These are phyloP conservation scores for Chernovozyma sophiae-reginae DNA, from an alignment of 1,139 yeast species.

Conservation along the genomic window DNA sequence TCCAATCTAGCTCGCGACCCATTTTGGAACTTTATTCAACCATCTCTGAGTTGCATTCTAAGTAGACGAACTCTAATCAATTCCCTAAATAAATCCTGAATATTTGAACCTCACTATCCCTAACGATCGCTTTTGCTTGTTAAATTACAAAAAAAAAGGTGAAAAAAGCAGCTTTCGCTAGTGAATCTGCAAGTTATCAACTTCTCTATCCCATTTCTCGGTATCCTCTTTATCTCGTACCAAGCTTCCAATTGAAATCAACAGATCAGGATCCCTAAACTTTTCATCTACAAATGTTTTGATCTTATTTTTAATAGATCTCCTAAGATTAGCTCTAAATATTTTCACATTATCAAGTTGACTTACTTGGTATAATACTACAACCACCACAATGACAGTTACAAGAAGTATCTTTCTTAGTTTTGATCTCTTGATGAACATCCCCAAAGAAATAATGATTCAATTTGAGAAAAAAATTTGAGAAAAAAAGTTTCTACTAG, in stretches of 20 bases:
- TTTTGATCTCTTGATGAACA: neutral
- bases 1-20: too few species aligned
- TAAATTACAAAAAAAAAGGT: too few species aligned
- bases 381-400: neutral
- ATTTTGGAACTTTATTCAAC: too few species aligned
- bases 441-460: too few species aligned
- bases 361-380: conserved; percentile 6
- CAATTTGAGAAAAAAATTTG: too few species aligned
- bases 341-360: conserved; percentile 8
- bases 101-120: too few species aligned
- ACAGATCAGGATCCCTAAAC: conserved; percentile 4
- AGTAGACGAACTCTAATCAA: too few species aligned
- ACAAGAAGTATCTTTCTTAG: neutral
- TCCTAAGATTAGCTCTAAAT: conserved; percentile 1
- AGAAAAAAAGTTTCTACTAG: too few species aligned
- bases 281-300: neutral
- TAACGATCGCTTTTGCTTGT: too few species aligned
- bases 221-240: conserved; percentile 5
- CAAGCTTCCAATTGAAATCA: conserved; percentile 2
- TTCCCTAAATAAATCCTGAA: too few species aligned
- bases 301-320: neutral
- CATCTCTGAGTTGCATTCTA: too few species aligned
- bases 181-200: neutral
- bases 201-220: conserved; percentile 2
- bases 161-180: too few species aligned